Percentiles rank a stretch among this genome's conserved stretches.
phyloP scores from a whole-genome alignment of 768 basidiomycete genomes.

The Cystofilobasidium bisporidii region DNA sequence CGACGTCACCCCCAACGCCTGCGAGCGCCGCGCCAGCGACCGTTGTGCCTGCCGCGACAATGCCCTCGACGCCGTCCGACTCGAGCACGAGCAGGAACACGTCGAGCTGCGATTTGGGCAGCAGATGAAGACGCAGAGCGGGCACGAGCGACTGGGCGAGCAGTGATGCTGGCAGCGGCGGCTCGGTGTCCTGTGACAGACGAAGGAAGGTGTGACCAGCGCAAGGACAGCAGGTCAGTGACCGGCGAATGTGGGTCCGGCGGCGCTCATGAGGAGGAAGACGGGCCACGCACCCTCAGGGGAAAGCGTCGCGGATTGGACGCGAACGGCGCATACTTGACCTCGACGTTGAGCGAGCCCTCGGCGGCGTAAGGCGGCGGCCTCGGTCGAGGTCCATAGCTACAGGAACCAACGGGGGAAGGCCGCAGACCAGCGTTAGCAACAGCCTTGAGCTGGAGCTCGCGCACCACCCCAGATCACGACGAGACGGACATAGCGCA shows the following conservation, averaged over 20 bases:
- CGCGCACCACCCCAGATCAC: too few relatives aligned
- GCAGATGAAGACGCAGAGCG: conserved; percentile 59
- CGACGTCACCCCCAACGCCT: conserved; percentile 68
- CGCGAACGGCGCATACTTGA: conserved; percentile 93
- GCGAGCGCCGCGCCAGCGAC: conserved; percentile 86
- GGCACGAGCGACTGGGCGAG: conserved; percentile 78
- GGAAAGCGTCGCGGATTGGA: conserved; percentile 67
- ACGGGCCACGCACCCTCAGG: conserved; percentile 55
- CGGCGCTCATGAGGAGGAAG: too few relatives aligned
- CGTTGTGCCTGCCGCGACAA: conserved; percentile 72
- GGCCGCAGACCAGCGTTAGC: too few relatives aligned
- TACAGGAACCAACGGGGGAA: conserved; percentile 29
- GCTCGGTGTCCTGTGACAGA: conserved; percentile 82
- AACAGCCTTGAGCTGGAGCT: too few relatives aligned
- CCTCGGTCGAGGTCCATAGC: conserved; percentile 56
- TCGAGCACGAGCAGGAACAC: conserved; percentile 82
- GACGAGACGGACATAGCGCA: conserved; percentile 87
- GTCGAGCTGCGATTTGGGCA: conserved; percentile 87
- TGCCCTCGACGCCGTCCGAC: conserved; percentile 81
- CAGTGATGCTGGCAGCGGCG: conserved; percentile 67
- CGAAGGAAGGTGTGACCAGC: neutral
- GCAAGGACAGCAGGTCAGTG: neutral
- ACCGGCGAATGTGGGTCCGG: too few relatives aligned
- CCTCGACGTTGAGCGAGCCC: conserved; percentile 84
- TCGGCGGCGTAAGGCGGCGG: conserved; percentile 48